Base-by-base conservation (phyloP, 345 rosid genomes). In the Brassica cretica region DNA sequence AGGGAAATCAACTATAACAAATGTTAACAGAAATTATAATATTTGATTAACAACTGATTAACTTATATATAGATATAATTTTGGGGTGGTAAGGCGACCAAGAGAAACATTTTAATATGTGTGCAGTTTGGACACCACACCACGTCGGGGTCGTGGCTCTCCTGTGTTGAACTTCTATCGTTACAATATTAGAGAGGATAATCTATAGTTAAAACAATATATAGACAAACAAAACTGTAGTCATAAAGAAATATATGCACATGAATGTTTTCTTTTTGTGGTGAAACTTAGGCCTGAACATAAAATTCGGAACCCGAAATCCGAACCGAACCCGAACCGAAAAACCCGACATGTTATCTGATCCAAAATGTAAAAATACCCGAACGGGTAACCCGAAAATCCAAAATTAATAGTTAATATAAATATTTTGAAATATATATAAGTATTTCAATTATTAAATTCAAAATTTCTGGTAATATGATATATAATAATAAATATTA, bases 21-120 rank as follows among this genome's bases (percentile, higher is more conserved):
- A 41, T 71, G 46, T 33, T 66, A 78, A 78, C 77, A 24, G 76
- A 77, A 70, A 70, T 16, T 70, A 25, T 35, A 18, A 37, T 41
- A 35, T 18, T 37, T 14, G 46, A 53, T 64, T 71, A 55, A 18
- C 35, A 19, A 9, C 59, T 30, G 49, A 64, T 70, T 71, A 25
- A 37, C 29, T 14, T 11, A 33, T 32, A 32, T 6, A 3, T 18
- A 65, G 27, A n/a, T 70, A 70, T 62, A 66, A 27, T 71, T 70
- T 61, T 15, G 35, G 18, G 65, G 8, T 6, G 51, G 55, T 27
- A 61, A 1, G 8, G 12, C 65, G 65, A 61, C 35, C 65, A 27
- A 61, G 3, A n/a, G 65, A 12, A 12, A n/a, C 65, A 61, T 60
- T 60, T 60, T 49, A 60, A 25, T 60, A 25, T 24, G 30, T 59